Evolutionary conservation across 441 rosid genomes (phyloP), one percentile per base, ranked within the genome.

Genomic region (Corymbia citriodora): DNA sequence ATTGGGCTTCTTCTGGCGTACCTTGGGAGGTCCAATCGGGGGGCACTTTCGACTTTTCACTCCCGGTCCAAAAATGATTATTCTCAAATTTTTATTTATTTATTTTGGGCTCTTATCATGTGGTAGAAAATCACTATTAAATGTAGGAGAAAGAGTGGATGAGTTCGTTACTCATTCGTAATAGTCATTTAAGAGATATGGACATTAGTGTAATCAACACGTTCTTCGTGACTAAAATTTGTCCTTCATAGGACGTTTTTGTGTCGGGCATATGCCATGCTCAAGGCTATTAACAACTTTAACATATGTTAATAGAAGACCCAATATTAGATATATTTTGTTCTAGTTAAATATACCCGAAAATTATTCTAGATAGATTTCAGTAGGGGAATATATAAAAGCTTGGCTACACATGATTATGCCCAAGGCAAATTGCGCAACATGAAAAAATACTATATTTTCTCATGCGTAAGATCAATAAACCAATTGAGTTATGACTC

Each of bases 301-400:
- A 19, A 36, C 10, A 18, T 33, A 40, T 5, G 40, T 68, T 19
- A 3, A 19, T 4, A 72, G 4, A 72, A 72, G 2, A 72, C 27
- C 15, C 1, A 0, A 36, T 79, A 0, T 2, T 0, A 25, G 49
- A 40, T 29, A 3, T 0, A 1, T 40, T 12, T 74, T 40, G 5
- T 74, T 11, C 12, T 25, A 29, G 50, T 72, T 15, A 72, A 72
- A 19, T 10, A 15, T 5, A 0, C 16, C 9, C 1, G 31, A 3
- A 31, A 19, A 10, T 19, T 19, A 40, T 19, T 45, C 18, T 72
- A 8, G 8, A 72, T 36, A 36, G 27, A 40, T 11, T 10, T 70
- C 8, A 4, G 9, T 18, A 9, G 25, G 29, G 83, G 5, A 21
- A 40, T 40, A 10, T 36, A 11, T 72, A 72, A 23, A 3, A 40